phyloP scores from a whole-genome alignment of 2,329 filamentous ascomycete species.

The Myriangium duriaei region DNA sequence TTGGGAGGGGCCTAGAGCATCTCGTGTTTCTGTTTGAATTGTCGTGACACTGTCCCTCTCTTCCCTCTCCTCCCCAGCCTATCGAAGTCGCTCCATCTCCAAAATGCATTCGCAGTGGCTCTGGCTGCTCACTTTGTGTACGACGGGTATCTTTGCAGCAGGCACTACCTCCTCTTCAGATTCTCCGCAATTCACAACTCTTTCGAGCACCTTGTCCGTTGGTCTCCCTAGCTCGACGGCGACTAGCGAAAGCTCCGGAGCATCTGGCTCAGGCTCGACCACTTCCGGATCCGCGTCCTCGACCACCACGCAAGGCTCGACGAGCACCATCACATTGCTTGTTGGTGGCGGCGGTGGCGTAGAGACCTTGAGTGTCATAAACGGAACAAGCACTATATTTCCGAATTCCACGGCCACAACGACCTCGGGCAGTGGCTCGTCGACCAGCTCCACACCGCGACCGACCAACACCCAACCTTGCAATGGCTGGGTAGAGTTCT shows the following conservation, averaged over 20 bases:
- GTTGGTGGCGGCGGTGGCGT: slow-evolving; percentile 11
- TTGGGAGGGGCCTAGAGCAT: too few species aligned
- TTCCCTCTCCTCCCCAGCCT: too few species aligned
- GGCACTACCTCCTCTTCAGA: slow-evolving; percentile 10
- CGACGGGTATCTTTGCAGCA: slow-evolving; percentile 20
- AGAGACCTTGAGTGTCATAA: slow-evolving; percentile 11
- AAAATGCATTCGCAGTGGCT: too few species aligned
- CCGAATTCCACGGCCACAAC: slow-evolving; percentile 32
- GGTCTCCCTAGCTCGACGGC: slow-evolving; percentile 1
- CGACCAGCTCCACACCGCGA: slow-evolving; percentile 16
- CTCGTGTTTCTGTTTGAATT: too few species aligned
- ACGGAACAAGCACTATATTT: slow-evolving; percentile 20
- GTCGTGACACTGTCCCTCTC: too few species aligned
- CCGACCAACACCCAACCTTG: slow-evolving; percentile 65
- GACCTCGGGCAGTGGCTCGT: slow-evolving; percentile 26
- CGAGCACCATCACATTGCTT: slow-evolving; percentile 11
- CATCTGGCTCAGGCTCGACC: neutral
- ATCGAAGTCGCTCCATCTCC: too few species aligned
- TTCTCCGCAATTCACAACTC: slow-evolving; percentile 15
- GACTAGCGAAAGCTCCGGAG: neutral
- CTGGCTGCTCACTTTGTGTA: slow-evolving; percentile 24
- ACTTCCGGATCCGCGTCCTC: slow-evolving; percentile 12
- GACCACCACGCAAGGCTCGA: slow-evolving; percentile 9
- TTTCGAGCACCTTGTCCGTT: slow-evolving; percentile 11
- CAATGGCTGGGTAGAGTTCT: slow-evolving; percentile 63